Evolutionary conservation across 352 stramenopile genomes (phyloP).

Genomic region (Globisporangium sylvaticum): DNA sequence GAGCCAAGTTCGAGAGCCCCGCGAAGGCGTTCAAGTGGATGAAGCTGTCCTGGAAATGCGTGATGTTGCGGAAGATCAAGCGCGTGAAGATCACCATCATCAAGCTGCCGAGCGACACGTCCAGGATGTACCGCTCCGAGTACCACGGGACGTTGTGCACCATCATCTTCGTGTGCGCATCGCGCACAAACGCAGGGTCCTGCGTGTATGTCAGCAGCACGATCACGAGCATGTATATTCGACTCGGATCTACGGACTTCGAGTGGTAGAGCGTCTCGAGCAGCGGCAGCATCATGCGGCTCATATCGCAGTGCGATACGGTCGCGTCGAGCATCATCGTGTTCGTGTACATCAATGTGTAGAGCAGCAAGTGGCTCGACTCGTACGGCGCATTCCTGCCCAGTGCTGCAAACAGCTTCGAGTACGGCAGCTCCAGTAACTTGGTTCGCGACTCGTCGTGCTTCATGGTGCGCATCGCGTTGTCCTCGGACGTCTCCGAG

Average conservation of each 20-base stretch:
- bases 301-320: conserved; percentile 39
- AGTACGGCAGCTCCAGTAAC: conserved; percentile 38
- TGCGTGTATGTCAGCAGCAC: conserved; percentile 68
- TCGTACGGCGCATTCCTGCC: conserved; percentile 60
- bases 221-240: conserved; percentile 73
- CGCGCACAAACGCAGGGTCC: conserved; percentile 50
- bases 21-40: conserved; percentile 77
- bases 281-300: conserved; percentile 54
- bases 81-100: conserved; percentile 79
- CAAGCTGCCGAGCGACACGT: conserved; percentile 67
- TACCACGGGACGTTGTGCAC: conserved; percentile 71
- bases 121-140: conserved; percentile 71
- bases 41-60: conserved; percentile 74
- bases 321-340: conserved; percentile 46
- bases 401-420: conserved; percentile 46
- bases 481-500: conserved; percentile 16
- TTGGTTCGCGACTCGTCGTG: conserved; percentile 27
- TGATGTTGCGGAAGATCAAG: conserved; percentile 76
- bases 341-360: conserved; percentile 70
- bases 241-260: conserved; percentile 52
- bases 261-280: conserved; percentile 71
- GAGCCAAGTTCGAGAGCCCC: conserved; percentile 67
- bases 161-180: conserved; percentile 58
- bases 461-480: conserved; percentile 15
- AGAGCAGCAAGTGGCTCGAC: conserved; percentile 64